A percentile compares a stretch with the other conserved stretches of the same genome.
Evolutionary conservation across 2,329 filamentous ascomycete genomes (phyloP).

Genomic region (Leptographium galeiforme): DNA sequence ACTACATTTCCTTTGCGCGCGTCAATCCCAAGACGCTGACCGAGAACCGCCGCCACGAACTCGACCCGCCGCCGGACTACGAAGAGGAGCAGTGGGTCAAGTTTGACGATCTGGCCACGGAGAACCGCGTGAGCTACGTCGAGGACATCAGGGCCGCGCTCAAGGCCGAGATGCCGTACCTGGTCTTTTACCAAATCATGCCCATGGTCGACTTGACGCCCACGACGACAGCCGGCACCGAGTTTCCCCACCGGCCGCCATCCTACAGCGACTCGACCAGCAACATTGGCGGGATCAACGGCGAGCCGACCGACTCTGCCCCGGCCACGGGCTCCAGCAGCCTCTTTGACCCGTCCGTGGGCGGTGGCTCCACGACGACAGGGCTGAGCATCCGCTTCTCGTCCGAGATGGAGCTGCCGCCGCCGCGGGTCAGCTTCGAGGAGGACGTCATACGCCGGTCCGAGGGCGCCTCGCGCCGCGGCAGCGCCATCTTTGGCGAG

Average conservation of each 20-base stretch:
- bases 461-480: conserved; percentile 28
- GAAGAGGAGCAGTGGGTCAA: conserved; percentile 71
- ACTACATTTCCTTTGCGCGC: conserved; percentile 79
- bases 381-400: conserved; percentile 42
- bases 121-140: conserved; percentile 58
- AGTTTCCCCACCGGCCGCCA: conserved; percentile 35
- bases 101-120: conserved; percentile 70
- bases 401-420: conserved; percentile 35
- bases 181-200: conserved; percentile 89
- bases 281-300: conserved; percentile 18
- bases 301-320: too few relatives aligned
- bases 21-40: conserved; percentile 52
- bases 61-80: conserved; percentile 49
- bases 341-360: conserved; percentile 20
- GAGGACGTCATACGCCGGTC: conserved; percentile 22
- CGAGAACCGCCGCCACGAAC: conserved; percentile 42
- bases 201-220: conserved; percentile 59
- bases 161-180: conserved; percentile 79
- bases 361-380: conserved; percentile 20
- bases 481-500: conserved; percentile 37
- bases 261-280: conserved; percentile 42
- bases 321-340: conserved; percentile 11
- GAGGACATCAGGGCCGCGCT: conserved; percentile 66
- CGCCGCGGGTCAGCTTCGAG: conserved; percentile 32
- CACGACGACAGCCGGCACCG: conserved; percentile 31